A percentile compares a stretch with the other conserved stretches of the same genome.
Conservation (phyloP, 805 yeast species). For the Hanseniaspora valbyensis region DNA sequence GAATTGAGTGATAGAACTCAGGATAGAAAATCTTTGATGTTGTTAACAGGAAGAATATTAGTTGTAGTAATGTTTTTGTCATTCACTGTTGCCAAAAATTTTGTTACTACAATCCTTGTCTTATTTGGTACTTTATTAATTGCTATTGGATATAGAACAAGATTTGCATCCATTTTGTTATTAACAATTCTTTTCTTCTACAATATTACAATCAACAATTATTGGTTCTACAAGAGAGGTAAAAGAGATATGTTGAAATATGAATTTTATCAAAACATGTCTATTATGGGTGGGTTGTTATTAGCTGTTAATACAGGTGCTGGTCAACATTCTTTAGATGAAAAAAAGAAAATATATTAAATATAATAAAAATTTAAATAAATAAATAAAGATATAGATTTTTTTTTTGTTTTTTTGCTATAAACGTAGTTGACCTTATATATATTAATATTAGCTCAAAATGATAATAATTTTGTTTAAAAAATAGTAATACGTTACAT, state of each 20-base stretch:
- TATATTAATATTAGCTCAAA: too few relatives aligned
- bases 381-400: too few relatives aligned
- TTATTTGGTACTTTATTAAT: slow-evolving; percentile 66
- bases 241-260: slow-evolving; percentile 81
- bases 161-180: slow-evolving; percentile 62
- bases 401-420: too few relatives aligned
- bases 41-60: slow-evolving; percentile 79
- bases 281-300: slow-evolving; percentile 88
- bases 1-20: slow-evolving; percentile 54
- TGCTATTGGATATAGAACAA: slow-evolving; percentile 86
- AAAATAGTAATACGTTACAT: too few relatives aligned
- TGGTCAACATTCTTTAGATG: slow-evolving; percentile 85
- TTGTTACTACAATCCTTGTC: slow-evolving; percentile 57
- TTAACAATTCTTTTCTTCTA: slow-evolving; percentile 62
- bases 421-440: too few relatives aligned
- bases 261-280: slow-evolving; percentile 87
- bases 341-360: slow-evolving; percentile 83
- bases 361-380: not conserved
- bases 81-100: slow-evolving; percentile 63
- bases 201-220: slow-evolving; percentile 72
- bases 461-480: too few relatives aligned
- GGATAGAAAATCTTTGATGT: slow-evolving; percentile 57
- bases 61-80: slow-evolving; percentile 76
- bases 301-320: slow-evolving; percentile 93
- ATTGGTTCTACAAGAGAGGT: slow-evolving; percentile 65